Percentiles rank a stretch among this genome's conserved stretches.
phyloP scores from a whole-genome alignment of 495 filamentous ascomycete species.

The Copromyces sp. region DNA sequence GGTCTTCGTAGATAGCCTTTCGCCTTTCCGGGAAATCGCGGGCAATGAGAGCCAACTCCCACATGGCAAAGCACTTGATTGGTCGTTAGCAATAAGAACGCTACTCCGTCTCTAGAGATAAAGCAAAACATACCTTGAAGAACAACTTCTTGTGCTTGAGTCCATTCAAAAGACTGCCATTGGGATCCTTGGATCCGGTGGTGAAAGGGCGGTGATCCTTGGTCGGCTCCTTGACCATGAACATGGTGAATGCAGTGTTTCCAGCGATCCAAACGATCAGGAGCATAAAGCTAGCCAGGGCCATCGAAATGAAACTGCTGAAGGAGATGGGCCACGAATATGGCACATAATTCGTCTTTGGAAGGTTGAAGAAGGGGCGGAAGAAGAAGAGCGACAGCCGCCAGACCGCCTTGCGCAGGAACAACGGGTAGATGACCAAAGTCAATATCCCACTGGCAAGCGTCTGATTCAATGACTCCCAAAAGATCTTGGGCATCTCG shows the following conservation, averaged over 20 bases:
- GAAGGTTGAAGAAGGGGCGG: slow-evolving; percentile 62
- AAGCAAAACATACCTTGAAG: slow-evolving; percentile 38
- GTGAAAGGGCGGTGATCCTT: slow-evolving; percentile 80
- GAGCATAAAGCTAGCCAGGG: slow-evolving; percentile 55
- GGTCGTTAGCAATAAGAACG: slow-evolving; percentile 11
- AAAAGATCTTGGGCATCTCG: slow-evolving; percentile 22
- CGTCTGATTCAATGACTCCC: slow-evolving; percentile 28
- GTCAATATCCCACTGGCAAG: slow-evolving; percentile 36
- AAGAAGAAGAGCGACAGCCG: slow-evolving; percentile 55
- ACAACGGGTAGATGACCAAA: slow-evolving; percentile 51
- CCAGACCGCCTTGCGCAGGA: slow-evolving; percentile 58
- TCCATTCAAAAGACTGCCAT: slow-evolving; percentile 77
- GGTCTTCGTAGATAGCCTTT: slow-evolving; percentile 76
- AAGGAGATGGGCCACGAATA: slow-evolving; percentile 47
- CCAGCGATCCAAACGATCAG: slow-evolving; percentile 61
- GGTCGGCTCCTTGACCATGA: slow-evolving; percentile 68
- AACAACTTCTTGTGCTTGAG: slow-evolving; percentile 62
- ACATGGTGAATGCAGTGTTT: slow-evolving; percentile 66
- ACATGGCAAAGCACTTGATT: slow-evolving; percentile 68
- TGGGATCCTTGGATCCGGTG: slow-evolving; percentile 75
- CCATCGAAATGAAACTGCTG: slow-evolving; percentile 48
- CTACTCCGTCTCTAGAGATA: background rate
- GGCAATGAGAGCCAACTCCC: slow-evolving; percentile 77
- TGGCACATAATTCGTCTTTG: slow-evolving; percentile 53
- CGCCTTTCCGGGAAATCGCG: slow-evolving; percentile 61